Percentiles rank a stretch among this genome's conserved stretches.
phyloP scores from a whole-genome alignment of 192 early-diverging fungal genomes.

The Oehlia diaphana region DNA sequence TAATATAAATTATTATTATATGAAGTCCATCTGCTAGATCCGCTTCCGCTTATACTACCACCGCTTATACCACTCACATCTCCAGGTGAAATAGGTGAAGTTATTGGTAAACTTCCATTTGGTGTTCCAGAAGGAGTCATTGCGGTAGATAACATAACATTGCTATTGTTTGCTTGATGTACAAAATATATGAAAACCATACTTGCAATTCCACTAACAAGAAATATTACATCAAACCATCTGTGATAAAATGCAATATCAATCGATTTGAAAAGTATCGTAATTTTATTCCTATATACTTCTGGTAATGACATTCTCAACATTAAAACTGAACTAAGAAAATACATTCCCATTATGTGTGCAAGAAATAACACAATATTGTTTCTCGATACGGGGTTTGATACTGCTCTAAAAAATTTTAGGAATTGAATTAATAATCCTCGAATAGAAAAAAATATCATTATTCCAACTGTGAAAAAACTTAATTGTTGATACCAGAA shows the following conservation, averaged over 20 bases:
- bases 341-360: constrained; percentile 92
- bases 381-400: constrained; percentile 69
- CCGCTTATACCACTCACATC: neutral
- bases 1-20: neutral
- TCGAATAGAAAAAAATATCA: constrained; percentile 88
- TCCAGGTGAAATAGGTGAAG: neutral
- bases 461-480: constrained; percentile 86
- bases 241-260: constrained; percentile 91
- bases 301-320: constrained; percentile 63
- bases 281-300: constrained; percentile 65
- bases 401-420: constrained; percentile 73
- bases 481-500: constrained; percentile 92
- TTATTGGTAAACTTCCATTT: neutral
- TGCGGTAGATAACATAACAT: constrained; percentile 11
- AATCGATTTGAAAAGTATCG: constrained; percentile 73
- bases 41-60: neutral
- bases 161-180: constrained; percentile 57
- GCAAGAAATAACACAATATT: constrained; percentile 79
- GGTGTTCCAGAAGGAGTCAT: neutral
- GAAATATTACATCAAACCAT: constrained; percentile 93
- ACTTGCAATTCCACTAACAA: constrained; percentile 76
- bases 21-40: neutral
- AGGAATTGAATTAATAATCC: constrained; percentile 82
- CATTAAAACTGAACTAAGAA: constrained; percentile 88
- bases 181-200: constrained; percentile 71